These are phyloP conservation scores for Coemansia sp. DNA, from an alignment of 192 early-diverging fungal species.

Conservation along the genomic window DNA sequence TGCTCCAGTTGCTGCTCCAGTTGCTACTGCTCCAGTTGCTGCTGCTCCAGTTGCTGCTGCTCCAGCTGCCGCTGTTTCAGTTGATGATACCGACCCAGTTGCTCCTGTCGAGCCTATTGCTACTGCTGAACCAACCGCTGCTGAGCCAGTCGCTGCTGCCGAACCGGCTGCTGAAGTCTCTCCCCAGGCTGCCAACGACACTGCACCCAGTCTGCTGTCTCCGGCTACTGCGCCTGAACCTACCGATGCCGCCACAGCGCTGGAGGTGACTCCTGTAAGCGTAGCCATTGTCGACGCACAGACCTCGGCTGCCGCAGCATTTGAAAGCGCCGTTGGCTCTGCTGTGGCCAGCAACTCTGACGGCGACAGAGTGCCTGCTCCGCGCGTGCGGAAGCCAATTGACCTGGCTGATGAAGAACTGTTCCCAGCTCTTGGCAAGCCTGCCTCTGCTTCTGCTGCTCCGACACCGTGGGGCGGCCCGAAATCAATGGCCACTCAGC, in stretches of 20 bases:
- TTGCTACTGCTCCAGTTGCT: not conserved
- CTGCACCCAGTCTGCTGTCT: not conserved
- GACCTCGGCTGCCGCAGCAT: slow-evolving; percentile 28
- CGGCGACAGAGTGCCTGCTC: slow-evolving; percentile 2
- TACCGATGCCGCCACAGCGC: not conserved
- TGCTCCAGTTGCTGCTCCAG: slow-evolving; percentile 1
- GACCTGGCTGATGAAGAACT: slow-evolving; percentile 55
- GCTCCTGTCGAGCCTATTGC: not conserved
- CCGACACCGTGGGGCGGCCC: slow-evolving; percentile 39
- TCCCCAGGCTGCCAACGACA: not conserved
- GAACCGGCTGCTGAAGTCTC: not conserved
- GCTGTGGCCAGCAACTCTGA: slow-evolving; percentile 33
- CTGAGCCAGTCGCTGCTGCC: not conserved
- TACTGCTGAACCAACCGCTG: not conserved
- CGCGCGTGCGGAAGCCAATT: slow-evolving; percentile 13
- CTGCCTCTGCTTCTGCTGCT: slow-evolving; percentile 43
- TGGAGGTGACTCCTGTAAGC: not conserved
- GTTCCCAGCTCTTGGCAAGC: slow-evolving; percentile 75
- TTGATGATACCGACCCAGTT: not conserved
- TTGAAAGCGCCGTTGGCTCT: slow-evolving; percentile 38
- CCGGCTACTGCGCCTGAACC: not conserved
- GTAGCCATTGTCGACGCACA: not conserved
- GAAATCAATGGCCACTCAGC: slow-evolving; percentile 35
- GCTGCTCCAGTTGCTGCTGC: slow-evolving; percentile 7
- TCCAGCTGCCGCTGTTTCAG: not conserved